phyloP scores from a whole-genome alignment of 2,329 filamentous ascomycete species.

The Fusarium marasasianum region DNA sequence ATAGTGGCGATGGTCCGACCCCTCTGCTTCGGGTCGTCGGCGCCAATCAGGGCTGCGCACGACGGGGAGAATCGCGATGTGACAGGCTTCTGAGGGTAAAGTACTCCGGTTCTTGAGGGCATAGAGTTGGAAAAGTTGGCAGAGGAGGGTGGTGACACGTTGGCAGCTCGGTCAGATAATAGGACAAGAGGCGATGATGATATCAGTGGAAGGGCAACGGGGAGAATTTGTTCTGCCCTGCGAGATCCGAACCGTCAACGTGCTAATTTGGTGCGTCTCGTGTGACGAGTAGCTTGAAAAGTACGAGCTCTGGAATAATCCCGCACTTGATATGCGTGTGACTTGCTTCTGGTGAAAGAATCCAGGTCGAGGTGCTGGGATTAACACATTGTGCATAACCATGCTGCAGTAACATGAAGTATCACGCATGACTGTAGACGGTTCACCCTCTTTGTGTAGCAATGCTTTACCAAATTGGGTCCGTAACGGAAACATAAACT shows the following conservation, averaged over 20 bases:
- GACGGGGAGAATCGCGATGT: slow-evolving; percentile 29
- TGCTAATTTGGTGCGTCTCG: slow-evolving; percentile 4
- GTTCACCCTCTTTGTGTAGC: neutral
- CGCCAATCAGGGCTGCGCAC: slow-evolving; percentile 21
- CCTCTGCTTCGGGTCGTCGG: slow-evolving; percentile 37
- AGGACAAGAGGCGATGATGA: neutral
- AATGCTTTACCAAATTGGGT: neutral
- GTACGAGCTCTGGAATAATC: slow-evolving; percentile 25
- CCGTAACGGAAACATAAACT: neutral
- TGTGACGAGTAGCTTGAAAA: slow-evolving; percentile 14
- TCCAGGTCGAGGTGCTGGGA: neutral
- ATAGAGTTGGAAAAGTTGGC: slow-evolving; percentile 2
- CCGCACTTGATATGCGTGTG: slow-evolving; percentile 30
- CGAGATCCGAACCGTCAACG: slow-evolving; percentile 32
- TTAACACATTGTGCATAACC: slow-evolving; percentile 15
- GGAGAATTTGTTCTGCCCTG: slow-evolving; percentile 18
- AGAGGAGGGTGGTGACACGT: neutral
- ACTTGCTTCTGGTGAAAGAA: neutral
- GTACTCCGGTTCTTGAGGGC: neutral
- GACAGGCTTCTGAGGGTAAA: neutral
- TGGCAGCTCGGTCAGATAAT: neutral
- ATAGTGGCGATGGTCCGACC: slow-evolving; percentile 33
- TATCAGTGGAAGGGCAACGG: neutral
- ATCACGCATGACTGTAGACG: rapidly evolving
- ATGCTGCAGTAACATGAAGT: neutral